Evolutionary conservation across 2,329 filamentous ascomycete genomes (phyloP).

Genomic region (Fusarium brachygibbosum): DNA sequence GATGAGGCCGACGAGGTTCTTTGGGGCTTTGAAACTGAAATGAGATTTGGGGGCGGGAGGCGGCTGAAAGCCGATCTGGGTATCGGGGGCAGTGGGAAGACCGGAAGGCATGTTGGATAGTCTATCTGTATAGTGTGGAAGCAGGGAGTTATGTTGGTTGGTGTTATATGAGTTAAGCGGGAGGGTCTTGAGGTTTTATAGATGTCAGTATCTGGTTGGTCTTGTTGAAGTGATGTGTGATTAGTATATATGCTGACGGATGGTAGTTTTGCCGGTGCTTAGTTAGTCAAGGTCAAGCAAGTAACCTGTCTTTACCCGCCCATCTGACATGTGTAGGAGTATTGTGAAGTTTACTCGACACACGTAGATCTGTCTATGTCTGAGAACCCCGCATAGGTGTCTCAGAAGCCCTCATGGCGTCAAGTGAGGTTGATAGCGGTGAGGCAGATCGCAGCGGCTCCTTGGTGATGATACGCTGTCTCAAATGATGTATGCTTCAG

Average conservation of each 20-base stretch:
- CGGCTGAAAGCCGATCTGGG: conserved; percentile 20
- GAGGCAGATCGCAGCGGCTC: neutral
- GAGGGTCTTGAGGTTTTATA: neutral
- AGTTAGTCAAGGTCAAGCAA: neutral
- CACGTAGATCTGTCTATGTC: neutral
- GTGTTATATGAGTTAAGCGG: neutral
- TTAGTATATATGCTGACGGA: no score
- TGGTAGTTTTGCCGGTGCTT: neutral
- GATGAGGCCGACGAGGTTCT: neutral
- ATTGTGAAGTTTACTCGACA: neutral
- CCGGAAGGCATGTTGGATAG: conserved; percentile 14
- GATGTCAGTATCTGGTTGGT: neutral
- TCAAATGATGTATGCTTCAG: neutral
- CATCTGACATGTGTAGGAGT: neutral
- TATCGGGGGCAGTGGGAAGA: conserved; percentile 15
- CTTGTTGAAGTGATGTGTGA: no score
- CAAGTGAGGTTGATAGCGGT: neutral
- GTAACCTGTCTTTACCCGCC: no score
- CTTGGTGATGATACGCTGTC: neutral
- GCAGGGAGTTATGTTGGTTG: no score
- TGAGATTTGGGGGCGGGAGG: neutral
- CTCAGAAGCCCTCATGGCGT: neutral
- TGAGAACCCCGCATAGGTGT: conserved; percentile 3
- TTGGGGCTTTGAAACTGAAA: conserved; percentile 1
- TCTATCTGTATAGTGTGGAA: neutral